phyloP scores from a whole-genome alignment of 331 rosid species.

The Phaseolus coccineus region DNA sequence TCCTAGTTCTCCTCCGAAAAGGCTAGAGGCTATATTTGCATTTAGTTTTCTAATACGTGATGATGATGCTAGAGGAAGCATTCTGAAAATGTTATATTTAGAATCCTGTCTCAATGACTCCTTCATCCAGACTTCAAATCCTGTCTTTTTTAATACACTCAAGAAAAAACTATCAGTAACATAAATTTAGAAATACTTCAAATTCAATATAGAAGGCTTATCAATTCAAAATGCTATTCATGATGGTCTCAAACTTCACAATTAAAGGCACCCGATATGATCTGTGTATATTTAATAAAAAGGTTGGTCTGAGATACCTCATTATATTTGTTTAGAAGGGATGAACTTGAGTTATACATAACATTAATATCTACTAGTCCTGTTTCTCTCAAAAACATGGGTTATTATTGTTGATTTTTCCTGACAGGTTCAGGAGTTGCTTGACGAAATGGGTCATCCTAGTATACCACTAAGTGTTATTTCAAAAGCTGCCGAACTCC shows the following conservation, averaged over 20 bases:
- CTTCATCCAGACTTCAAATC: background rate
- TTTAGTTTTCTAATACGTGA: background rate
- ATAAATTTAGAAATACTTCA: background rate
- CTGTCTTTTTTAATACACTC: background rate
- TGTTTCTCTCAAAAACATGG: slow-evolving; percentile 31
- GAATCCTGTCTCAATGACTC: background rate
- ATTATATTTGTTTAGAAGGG: background rate
- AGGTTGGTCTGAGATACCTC: slow-evolving; percentile 21
- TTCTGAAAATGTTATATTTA: background rate
- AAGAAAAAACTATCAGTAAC: background rate
- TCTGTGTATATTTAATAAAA: slow-evolving; percentile 25
- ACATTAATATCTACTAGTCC: background rate
- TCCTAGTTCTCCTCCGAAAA: background rate
- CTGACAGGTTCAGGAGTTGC: slow-evolving; percentile 86
- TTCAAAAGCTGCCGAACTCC: slow-evolving; percentile 93
- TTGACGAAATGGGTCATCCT: slow-evolving; percentile 91
- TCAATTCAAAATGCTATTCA: background rate
- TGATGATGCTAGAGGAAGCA: background rate
- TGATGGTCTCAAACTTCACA: background rate
- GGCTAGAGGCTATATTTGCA: background rate
- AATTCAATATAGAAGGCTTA: background rate
- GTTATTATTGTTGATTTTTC: slow-evolving; percentile 35
- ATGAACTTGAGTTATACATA: slow-evolving; percentile 5
- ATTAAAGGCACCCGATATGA: background rate
- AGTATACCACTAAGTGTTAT: slow-evolving; percentile 92